Conservation (phyloP, 176 grass and related monocot species). For the Zoysia pacifica region DNA sequence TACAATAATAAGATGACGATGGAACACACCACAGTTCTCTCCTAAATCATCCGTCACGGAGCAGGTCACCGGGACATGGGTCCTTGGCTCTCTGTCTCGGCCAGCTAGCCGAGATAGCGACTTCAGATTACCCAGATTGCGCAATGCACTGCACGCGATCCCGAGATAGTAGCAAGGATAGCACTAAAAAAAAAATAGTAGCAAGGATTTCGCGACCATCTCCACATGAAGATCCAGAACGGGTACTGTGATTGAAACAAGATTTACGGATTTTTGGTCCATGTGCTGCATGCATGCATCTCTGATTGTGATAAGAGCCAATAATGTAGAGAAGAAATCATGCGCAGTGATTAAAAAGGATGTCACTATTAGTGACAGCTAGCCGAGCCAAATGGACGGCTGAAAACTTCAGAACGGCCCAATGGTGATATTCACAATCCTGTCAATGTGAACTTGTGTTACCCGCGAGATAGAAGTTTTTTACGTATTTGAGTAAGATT, state of each 20-base stretch:
- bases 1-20: not conserved
- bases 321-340: not conserved
- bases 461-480: not conserved
- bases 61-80: conserved; percentile 32
- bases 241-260: not conserved
- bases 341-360: not conserved
- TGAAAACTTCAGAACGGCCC: not conserved
- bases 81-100: not conserved
- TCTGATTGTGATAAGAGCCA: conserved; percentile 14
- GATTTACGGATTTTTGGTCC: not conserved
- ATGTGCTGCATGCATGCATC: not conserved
- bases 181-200: too few species aligned
- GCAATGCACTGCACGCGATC: conserved; percentile 12
- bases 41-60: conserved; percentile 18
- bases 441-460: not conserved
- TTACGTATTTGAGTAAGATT: too few species aligned
- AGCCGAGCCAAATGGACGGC: conserved; percentile 13
- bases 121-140: conserved; percentile 9
- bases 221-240: not conserved
- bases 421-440: not conserved
- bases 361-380: conserved; percentile 5
- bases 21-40: conserved; percentile 11
- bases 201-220: not conserved
- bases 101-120: conserved; percentile 47
- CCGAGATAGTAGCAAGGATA: not conserved